These are phyloP conservation scores for Cladosporium sp. DNA, from an alignment of 2,329 filamentous ascomycete genomes.

Conservation along the genomic window DNA sequence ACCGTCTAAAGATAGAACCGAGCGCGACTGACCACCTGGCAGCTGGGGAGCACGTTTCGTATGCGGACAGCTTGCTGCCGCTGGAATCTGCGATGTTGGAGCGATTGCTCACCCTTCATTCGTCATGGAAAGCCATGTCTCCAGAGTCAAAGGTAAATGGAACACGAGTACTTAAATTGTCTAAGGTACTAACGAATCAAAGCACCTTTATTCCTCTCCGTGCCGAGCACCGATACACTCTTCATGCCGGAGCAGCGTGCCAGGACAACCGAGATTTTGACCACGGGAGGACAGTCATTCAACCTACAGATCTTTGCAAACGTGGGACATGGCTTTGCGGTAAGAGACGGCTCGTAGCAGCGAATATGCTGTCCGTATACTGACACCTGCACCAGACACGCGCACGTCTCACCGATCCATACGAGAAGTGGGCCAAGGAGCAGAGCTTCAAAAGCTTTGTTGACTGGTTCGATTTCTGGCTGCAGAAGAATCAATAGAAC, in stretches of 20 bases:
- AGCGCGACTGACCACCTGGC: constrained; percentile 8
- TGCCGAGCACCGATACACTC: constrained; percentile 43
- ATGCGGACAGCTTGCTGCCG: constrained; percentile 33
- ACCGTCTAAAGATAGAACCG: too few relatives aligned
- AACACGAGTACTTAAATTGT: neutral
- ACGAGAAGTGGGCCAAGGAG: constrained; percentile 28
- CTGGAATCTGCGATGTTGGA: constrained; percentile 37
- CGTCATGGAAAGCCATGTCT: constrained; percentile 46
- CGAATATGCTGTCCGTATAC: neutral
- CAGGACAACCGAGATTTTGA: constrained; percentile 42
- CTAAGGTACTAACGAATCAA: neutral
- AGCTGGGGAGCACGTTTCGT: constrained; percentile 31
- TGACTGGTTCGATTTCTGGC: constrained; percentile 5
- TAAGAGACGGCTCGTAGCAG: too few relatives aligned
- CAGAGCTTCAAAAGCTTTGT: constrained; percentile 27
- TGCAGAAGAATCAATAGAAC: neutral
- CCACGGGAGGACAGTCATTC: constrained; percentile 34
- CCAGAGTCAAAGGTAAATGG: constrained; percentile 31
- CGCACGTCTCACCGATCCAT: constrained; percentile 41
- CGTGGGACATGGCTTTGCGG: constrained; percentile 34
- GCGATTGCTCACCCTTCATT: constrained; percentile 51
- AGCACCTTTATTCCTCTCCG: constrained; percentile 43
- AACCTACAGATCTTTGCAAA: constrained; percentile 32
- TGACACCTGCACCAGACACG: constrained; percentile 13
- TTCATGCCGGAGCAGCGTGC: constrained; percentile 39